Evolutionary conservation across 495 filamentous ascomycete genomes (phyloP).

Genomic region (Neurospora sublineolata): DNA sequence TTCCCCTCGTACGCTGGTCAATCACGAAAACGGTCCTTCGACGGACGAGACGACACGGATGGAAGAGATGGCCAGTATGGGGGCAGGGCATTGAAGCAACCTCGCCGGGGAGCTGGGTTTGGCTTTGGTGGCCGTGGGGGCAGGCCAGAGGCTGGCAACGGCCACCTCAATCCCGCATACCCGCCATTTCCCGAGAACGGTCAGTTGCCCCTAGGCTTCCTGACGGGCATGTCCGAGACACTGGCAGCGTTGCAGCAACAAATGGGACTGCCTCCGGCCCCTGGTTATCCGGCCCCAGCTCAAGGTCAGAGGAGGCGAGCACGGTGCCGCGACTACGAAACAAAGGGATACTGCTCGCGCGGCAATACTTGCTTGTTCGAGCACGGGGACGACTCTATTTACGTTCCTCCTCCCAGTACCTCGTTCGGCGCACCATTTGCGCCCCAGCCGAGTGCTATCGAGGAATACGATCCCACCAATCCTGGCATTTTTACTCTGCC

Average conservation of each 20-base stretch:
- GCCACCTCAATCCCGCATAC: neutral
- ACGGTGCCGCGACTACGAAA: constrained; percentile 79
- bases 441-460: constrained; percentile 17
- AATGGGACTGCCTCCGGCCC: constrained; percentile 9
- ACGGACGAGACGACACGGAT: constrained; percentile 30
- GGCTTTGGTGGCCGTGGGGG: constrained; percentile 45
- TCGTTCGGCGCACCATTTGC: neutral
- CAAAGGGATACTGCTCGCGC: constrained; percentile 72
- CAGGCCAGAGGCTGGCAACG: constrained; percentile 22
- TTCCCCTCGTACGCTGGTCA: constrained; percentile 5
- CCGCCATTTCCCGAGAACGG: neutral
- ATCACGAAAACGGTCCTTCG: constrained; percentile 18
- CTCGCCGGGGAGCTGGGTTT: constrained; percentile 48
- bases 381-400: constrained; percentile 43
- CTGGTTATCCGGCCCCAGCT: constrained; percentile 39
- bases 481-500: constrained; percentile 11
- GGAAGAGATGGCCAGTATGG: constrained; percentile 15
- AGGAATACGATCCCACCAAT: constrained; percentile 80
- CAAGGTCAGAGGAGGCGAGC: constrained; percentile 26
- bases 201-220: neutral
- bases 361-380: constrained; percentile 66
- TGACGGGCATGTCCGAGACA: neutral
- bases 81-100: constrained; percentile 58
- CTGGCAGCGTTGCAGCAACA: constrained; percentile 1
- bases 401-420: neutral